Conservation (phyloP, 1,284 basidiomycete species). For the Fomitopsis palustris region DNA sequence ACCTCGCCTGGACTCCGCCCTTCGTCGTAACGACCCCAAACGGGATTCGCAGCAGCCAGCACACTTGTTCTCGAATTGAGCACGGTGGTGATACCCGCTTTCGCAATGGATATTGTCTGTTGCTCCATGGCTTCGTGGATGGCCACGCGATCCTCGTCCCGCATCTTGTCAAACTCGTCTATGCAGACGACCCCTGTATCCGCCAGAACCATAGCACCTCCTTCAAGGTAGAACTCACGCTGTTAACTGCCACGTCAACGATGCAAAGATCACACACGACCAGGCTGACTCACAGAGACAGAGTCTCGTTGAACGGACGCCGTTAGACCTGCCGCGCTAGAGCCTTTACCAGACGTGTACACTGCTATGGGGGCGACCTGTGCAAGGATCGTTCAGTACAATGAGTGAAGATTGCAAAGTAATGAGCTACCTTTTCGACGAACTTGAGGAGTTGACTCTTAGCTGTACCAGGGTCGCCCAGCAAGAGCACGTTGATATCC, state of each 20-base stretch:
- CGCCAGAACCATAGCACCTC: slow-evolving; percentile 98
- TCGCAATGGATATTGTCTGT: slow-evolving; percentile 99
- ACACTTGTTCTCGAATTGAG: slow-evolving; percentile 96
- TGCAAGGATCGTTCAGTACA: background rate
- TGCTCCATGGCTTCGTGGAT: slow-evolving; percentile 99
- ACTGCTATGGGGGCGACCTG: slow-evolving; percentile 96
- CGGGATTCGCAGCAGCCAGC: slow-evolving; percentile 96
- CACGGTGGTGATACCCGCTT: slow-evolving; percentile 98
- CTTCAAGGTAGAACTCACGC: slow-evolving; percentile 99
- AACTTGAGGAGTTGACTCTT: slow-evolving; percentile 98
- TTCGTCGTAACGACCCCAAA: slow-evolving; percentile 98
- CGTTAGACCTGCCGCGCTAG: slow-evolving; percentile 96
- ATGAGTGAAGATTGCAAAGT: background rate
- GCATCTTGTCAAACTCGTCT: slow-evolving; percentile 99
- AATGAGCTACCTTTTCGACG: slow-evolving; percentile 80
- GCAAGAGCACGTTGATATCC: slow-evolving; percentile 95
- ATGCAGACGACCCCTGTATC: slow-evolving; percentile 99
- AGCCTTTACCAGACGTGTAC: slow-evolving; percentile 98
- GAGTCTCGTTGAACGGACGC: slow-evolving; percentile 96
- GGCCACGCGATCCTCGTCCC: slow-evolving; percentile 97
- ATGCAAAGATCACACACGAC: background rate
- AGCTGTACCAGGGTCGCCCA: slow-evolving; percentile 98
- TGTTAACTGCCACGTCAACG: slow-evolving; percentile 28
- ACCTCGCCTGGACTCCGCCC: slow-evolving; percentile 96
- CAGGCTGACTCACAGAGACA: slow-evolving; percentile 61